These are phyloP conservation scores for Penicillium olsonii DNA, from an alignment of 2,329 filamentous ascomycete species.

Conservation along the genomic window DNA sequence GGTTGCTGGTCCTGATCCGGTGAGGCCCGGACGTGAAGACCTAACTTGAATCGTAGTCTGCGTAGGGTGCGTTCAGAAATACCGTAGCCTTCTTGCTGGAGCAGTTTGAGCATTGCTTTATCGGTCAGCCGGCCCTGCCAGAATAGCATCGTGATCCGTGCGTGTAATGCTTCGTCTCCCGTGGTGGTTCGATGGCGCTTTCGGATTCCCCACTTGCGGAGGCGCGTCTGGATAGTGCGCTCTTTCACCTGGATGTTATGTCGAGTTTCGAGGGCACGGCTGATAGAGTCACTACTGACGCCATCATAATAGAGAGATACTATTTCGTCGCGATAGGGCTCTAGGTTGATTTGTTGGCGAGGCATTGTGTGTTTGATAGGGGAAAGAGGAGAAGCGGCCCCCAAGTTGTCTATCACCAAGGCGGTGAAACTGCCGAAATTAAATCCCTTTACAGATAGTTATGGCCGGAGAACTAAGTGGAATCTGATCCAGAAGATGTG, in stretches of 20 bases:
- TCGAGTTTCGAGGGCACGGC: slow-evolving; percentile 22
- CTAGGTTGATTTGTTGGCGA: slow-evolving; percentile 27
- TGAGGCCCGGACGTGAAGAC: slow-evolving; percentile 22
- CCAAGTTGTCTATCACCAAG: slow-evolving; percentile 6
- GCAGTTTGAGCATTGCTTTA: slow-evolving; percentile 26
- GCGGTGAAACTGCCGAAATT: slow-evolving; percentile 19
- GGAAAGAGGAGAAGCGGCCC: not conserved
- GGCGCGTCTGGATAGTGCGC: slow-evolving; percentile 26
- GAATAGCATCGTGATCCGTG: slow-evolving; percentile 24
- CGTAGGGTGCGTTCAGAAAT: slow-evolving; percentile 27
- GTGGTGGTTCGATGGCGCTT: slow-evolving; percentile 28
- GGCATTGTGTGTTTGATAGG: slow-evolving; percentile 14
- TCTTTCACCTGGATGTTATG: slow-evolving; percentile 28
- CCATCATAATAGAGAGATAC: slow-evolving; percentile 24
- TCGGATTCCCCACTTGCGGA: slow-evolving; percentile 29
- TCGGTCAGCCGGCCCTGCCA: slow-evolving; percentile 25
- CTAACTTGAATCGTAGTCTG: slow-evolving; percentile 26
- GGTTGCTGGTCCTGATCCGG: slow-evolving; percentile 16
- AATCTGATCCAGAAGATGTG: not conserved
- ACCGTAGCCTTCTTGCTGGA: slow-evolving; percentile 26
- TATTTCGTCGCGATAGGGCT: slow-evolving; percentile 26
- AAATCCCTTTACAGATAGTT: not conserved
- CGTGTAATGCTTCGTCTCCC: slow-evolving; percentile 23
- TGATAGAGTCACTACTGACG: slow-evolving; percentile 26
- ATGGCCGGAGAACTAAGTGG: not conserved